Percentiles rank a stretch among this genome's conserved stretches.
These are phyloP conservation scores for Ophiocordyceps sinensis DNA, from an alignment of 2,329 filamentous ascomycete species.

Conservation along the genomic window DNA sequence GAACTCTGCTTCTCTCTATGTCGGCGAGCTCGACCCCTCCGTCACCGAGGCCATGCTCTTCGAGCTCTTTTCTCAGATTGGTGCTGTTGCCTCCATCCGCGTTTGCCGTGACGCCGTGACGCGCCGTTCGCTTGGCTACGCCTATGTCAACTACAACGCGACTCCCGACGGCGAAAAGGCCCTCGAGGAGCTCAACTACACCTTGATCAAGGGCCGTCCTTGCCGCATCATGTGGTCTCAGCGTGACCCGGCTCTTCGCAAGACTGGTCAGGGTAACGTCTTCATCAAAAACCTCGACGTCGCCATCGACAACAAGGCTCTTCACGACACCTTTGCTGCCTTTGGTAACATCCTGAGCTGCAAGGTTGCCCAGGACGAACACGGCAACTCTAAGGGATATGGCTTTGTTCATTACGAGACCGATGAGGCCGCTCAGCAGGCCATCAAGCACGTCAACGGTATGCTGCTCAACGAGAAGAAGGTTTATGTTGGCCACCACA, in stretches of 20 bases:
- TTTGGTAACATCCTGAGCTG: conserved; percentile 99
- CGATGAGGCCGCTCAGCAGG: conserved; percentile 87
- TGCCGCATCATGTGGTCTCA: conserved; percentile 99
- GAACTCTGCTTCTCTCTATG: conserved; percentile 95
- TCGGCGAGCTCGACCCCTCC: conserved; percentile 92
- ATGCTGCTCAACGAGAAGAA: conserved; percentile 99
- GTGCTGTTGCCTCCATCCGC: conserved; percentile 96
- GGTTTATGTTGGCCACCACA: conserved; percentile 98
- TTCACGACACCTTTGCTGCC: conserved; percentile 96
- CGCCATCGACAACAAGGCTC: conserved; percentile 99
- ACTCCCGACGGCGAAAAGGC: conserved; percentile 93
- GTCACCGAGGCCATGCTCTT: conserved; percentile 99
- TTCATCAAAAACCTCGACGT: conserved; percentile 99
- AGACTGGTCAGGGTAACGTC: conserved; percentile 97
- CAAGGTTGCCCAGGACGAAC: conserved; percentile 98
- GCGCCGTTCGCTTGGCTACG: conserved; percentile 94
- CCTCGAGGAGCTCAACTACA: conserved; percentile 99
- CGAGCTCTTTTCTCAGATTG: conserved; percentile 98
- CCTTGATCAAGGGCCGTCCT: conserved; percentile 92
- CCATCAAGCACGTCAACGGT: conserved; percentile 99
- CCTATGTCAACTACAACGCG: conserved; percentile 99
- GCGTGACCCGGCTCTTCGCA: conserved; percentile 95
- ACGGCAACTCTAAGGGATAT: conserved; percentile 94
- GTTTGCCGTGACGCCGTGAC: conserved; percentile 99
- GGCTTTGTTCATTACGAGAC: conserved; percentile 99